phyloP scores from a whole-genome alignment of 805 yeast genomes.

The Ascoidea asiatica region DNA sequence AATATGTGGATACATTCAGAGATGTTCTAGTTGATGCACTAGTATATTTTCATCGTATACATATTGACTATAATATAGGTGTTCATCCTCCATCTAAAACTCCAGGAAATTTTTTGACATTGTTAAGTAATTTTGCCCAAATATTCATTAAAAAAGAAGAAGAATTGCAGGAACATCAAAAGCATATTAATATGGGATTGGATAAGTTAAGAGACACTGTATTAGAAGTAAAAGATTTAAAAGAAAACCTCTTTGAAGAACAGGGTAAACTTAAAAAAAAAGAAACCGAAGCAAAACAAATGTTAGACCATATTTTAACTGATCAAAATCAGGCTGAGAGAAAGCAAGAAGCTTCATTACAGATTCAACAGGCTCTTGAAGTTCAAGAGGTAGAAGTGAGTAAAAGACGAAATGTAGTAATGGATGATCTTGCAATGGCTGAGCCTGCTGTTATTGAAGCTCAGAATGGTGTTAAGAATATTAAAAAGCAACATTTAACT shows the following conservation, averaged over 20 bases:
- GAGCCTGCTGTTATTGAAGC: conserved; percentile 61
- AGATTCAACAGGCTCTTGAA: conserved; percentile 55
- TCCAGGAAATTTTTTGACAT: conserved; percentile 45
- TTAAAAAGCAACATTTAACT: conserved; percentile 82
- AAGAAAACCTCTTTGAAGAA: conserved; percentile 38
- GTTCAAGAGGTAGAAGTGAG: conserved; percentile 52
- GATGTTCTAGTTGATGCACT: conserved; percentile 34
- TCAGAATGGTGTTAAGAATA: conserved; percentile 77
- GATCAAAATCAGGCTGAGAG: conserved; percentile 92
- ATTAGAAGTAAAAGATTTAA: conserved; percentile 50
- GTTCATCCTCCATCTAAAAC: conserved; percentile 12
- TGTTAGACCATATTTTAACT: conserved; percentile 60
- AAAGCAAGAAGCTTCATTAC: conserved; percentile 72
- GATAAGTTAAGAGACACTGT: conserved; percentile 69
- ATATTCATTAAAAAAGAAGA: conserved; percentile 29
- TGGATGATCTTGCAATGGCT: conserved; percentile 44
- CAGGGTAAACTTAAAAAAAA: conserved; percentile 35
- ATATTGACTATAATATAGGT: conserved; percentile 8
- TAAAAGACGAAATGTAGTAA: conserved; percentile 37
- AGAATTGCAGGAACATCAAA: conserved; percentile 49
- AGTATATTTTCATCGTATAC: conserved; percentile 29
- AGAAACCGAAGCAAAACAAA: conserved; percentile 53
- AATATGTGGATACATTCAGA: conserved; percentile 17
- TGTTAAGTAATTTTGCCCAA: conserved; percentile 29
- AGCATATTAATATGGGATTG: conserved; percentile 61